Evolutionary conservation across 208 protist species (phyloP).

Genomic region (Zelonia costaricensis): DNA sequence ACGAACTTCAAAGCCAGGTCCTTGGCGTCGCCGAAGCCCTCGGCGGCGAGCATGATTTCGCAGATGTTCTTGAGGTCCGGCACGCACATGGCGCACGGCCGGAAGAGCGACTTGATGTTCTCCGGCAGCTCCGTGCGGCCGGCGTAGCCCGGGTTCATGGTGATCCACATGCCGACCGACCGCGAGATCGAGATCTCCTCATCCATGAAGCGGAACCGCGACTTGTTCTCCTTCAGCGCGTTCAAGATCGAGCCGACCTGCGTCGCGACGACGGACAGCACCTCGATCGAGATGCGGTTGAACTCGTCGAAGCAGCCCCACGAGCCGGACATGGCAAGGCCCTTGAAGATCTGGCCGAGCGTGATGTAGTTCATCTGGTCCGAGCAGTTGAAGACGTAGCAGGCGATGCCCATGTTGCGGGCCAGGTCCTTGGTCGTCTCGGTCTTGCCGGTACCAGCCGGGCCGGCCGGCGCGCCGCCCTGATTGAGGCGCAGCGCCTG

Average conservation of each 20-base stretch:
- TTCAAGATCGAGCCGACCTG: conserved; percentile 98
- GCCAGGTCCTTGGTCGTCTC: conserved; percentile 96
- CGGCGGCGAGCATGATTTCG: conserved; percentile 98
- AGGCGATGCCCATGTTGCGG: conserved; percentile 93
- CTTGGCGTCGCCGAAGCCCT: conserved; percentile 97
- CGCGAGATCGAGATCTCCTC: conserved; percentile 93
- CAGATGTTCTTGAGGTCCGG: conserved; percentile 99
- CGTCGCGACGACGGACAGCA: conserved; percentile 98
- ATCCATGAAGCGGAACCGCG: conserved; percentile 95
- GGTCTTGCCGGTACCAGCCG: conserved; percentile 94
- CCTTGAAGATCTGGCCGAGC: conserved; percentile 98
- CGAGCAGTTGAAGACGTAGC: conserved; percentile 97
- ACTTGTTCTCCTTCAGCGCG: conserved; percentile 96
- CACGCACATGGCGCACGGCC: conserved; percentile 98
- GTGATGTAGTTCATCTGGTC: conserved; percentile 99
- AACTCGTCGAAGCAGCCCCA: conserved; percentile 99
- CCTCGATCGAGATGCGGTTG: conserved; percentile 96
- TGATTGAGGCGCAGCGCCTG: conserved; percentile 93
- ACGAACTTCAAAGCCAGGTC: conserved; percentile 98
- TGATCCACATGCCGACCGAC: conserved; percentile 96
- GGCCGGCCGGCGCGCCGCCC: conserved; percentile 92
- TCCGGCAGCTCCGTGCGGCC: conserved; percentile 97
- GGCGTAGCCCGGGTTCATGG: conserved; percentile 98
- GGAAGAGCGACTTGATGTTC: conserved; percentile 97
- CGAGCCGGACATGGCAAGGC: conserved; percentile 94